Evolutionary conservation across 352 stramenopile genomes (phyloP).

Genomic region (Pythium dissotocum): DNA sequence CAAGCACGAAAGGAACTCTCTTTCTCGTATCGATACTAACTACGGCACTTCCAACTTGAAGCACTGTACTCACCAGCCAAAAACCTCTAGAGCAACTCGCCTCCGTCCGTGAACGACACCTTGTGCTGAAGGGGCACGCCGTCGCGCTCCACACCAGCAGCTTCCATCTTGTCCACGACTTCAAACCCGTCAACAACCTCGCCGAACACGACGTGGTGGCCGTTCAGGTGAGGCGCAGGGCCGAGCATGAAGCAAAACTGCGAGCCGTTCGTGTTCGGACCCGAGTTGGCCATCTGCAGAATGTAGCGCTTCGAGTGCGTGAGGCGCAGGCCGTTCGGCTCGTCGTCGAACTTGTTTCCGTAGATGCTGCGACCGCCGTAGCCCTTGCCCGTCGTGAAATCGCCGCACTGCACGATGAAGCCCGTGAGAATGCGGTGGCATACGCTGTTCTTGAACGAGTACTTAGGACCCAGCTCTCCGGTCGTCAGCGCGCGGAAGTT

Average conservation of each 20-base stretch:
- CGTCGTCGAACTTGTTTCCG: slow-evolving; percentile 96
- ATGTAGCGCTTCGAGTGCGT: slow-evolving; percentile 83
- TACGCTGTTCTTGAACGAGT: slow-evolving; percentile 96
- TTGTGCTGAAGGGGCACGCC: slow-evolving; percentile 72
- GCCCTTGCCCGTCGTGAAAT: slow-evolving; percentile 92
- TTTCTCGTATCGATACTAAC: slow-evolving; percentile 12
- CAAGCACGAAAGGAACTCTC: slow-evolving; percentile 7
- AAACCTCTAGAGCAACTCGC: slow-evolving; percentile 52
- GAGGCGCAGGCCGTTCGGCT: slow-evolving; percentile 89
- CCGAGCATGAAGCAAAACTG: slow-evolving; percentile 99
- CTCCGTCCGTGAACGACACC: slow-evolving; percentile 70
- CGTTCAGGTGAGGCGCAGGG: slow-evolving; percentile 70
- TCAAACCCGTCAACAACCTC: slow-evolving; percentile 82
- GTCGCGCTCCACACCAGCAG: slow-evolving; percentile 57
- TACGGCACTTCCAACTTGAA: not conserved
- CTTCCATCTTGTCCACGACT: slow-evolving; percentile 84
- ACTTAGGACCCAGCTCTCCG: slow-evolving; percentile 91
- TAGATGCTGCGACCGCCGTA: slow-evolving; percentile 98
- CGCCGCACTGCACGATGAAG: slow-evolving; percentile 98
- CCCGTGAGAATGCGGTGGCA: slow-evolving; percentile 98
- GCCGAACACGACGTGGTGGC: slow-evolving; percentile 86
- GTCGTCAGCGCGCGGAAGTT: slow-evolving; percentile 98
- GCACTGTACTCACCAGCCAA: not conserved
- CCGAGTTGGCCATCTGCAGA: slow-evolving; percentile 97
- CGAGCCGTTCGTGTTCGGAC: slow-evolving; percentile 96